Conservation (phyloP, 2,329 filamentous ascomycete species). For the Colletotrichum lindemuthianum region DNA sequence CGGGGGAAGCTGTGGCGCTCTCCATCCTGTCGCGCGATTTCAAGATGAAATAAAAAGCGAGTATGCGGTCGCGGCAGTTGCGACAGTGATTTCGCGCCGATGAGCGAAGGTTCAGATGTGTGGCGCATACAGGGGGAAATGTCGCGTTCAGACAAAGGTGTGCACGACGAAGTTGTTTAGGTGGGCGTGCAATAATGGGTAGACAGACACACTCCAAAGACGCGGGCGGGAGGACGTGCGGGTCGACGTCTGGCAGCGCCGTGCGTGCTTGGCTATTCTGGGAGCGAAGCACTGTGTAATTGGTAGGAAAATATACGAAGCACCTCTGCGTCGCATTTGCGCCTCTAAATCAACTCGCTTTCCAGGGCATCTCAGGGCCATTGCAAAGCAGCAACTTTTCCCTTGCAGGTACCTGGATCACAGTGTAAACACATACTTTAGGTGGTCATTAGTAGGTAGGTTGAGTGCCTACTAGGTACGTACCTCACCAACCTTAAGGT, state of each 20-base stretch:
- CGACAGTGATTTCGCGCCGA: conserved; percentile 32
- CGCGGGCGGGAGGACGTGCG: conserved; percentile 25
- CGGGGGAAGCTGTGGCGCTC: conserved; percentile 64
- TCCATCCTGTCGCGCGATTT: conserved; percentile 51
- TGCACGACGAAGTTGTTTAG: conserved; percentile 31
- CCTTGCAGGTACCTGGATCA: too few species aligned
- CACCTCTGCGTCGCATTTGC: too few species aligned
- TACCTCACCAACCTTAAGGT: too few species aligned
- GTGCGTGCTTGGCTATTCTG: conserved; percentile 1
- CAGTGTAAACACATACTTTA: too few species aligned
- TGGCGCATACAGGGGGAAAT: conserved; percentile 31
- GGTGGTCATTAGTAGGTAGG: too few species aligned
- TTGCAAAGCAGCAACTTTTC: too few species aligned
- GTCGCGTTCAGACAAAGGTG: conserved; percentile 27
- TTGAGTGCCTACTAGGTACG: too few species aligned
- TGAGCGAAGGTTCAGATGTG: conserved; percentile 25
- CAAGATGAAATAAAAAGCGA: background rate
- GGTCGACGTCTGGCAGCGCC: conserved; percentile 7
- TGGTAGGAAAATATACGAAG: too few species aligned
- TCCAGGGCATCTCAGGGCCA: too few species aligned
- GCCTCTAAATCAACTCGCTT: too few species aligned
- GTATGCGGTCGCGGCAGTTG: conserved; percentile 19
- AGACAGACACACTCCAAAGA: conserved; percentile 14
- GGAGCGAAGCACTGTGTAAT: too few species aligned
- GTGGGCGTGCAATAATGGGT: background rate